Evolutionary conservation across 257 asterid genomes (phyloP), one percentile per base, ranked within the genome.

Genomic region (Fraxinus excelsior): DNA sequence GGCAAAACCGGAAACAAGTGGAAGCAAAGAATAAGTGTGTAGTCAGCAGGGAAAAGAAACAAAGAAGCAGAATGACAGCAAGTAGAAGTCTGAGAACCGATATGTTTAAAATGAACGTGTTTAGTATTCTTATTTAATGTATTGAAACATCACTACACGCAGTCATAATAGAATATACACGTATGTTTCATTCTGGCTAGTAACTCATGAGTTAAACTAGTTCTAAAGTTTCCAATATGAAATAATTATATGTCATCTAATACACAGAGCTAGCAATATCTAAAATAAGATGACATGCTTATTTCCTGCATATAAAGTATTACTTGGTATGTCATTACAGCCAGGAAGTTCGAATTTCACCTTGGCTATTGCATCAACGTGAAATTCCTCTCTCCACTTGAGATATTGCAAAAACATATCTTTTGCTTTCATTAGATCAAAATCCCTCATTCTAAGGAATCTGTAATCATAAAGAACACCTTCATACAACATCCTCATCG

Each of bases 401-500:
- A 92, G 83, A 75, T 85, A 90, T 53, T 83, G 86, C 79, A 85
- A 60, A 71, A 85, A 89, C 86, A 84, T 79, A 38, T 84, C 92
- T 83, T 85, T 90, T 16, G 97, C 89, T 82, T 84, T 85, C 68
- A 8, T 58, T 60, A 85, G 70, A 82, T 92, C 89, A 65, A 85
- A 92, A 75, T 89, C 92, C 82, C 97, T 83, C 93, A 88, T 83
- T 80, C 94, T 84, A 68, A 92, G 94, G 81, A 90, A 92, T 81
- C 97, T 91, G 89, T 73, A 77, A 53, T 23, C 67, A 80, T 11
- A 49, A 46, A 11, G 70, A 46, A 23, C 23, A 79, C 56, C 80
- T 53, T 53, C 64, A 53, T 53, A 53, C 64, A 18, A 53, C 25
- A 18, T 4, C 25, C 64, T 5, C 26, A 53, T 53, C 26, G 7